A percentile compares a stretch with the other conserved stretches of the same genome.
Evolutionary conservation across 2,329 filamentous ascomycete species (phyloP).

Genomic region (Aspergillus sp.): DNA sequence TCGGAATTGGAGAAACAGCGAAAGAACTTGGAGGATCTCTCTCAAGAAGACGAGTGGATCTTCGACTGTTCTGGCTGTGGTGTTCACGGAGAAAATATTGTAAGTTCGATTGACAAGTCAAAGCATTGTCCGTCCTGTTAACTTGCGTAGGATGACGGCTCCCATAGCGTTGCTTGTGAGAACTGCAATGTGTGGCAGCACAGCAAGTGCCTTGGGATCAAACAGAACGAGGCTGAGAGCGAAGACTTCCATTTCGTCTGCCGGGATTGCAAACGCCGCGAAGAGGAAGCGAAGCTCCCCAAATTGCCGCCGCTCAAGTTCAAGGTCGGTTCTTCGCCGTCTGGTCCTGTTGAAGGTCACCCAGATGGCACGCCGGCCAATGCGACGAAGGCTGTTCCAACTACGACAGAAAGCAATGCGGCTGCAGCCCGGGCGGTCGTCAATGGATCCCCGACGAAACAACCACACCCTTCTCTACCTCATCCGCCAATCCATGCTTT

Average conservation of each 20-base stretch:
- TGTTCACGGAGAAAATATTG: constrained; percentile 76
- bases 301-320: constrained; percentile 64
- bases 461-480: constrained; percentile 16
- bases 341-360: constrained; percentile 15
- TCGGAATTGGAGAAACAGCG: constrained; percentile 78
- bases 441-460: constrained; percentile 23
- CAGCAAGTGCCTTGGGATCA: constrained; percentile 83
- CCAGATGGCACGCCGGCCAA: constrained; percentile 17
- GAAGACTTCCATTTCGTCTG: constrained; percentile 89
- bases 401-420: constrained; percentile 25
- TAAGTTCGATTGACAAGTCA: constrained; percentile 31
- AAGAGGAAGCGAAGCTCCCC: constrained; percentile 60
- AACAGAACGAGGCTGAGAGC: constrained; percentile 74
- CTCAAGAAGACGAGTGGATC: constrained; percentile 80
- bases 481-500: constrained; percentile 13
- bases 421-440: constrained; percentile 16
- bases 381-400: constrained; percentile 18
- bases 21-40: constrained; percentile 71
- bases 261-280: constrained; percentile 69
- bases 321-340: constrained; percentile 52
- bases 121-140: constrained; percentile 14
- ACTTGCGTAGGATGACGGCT: constrained; percentile 71
- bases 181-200: constrained; percentile 96
- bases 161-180: constrained; percentile 91
- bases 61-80: constrained; percentile 92